phyloP scores from a whole-genome alignment of 1,284 basidiomycete genomes.

The Porogramme epimiltina region DNA sequence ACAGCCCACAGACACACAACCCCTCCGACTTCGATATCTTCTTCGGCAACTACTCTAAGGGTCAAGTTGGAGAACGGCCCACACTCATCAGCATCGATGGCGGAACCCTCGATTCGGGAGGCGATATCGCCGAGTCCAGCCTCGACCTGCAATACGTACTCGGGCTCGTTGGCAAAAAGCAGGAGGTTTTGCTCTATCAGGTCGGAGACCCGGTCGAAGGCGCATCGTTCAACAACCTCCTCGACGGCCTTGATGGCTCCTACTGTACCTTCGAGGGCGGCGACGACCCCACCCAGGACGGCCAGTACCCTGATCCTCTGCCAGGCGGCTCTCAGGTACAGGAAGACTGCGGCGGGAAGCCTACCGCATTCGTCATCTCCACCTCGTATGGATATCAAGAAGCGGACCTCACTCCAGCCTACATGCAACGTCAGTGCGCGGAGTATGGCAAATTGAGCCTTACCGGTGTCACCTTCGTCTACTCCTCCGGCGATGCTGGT shows the following conservation, averaged over 20 bases:
- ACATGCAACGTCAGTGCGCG: constrained; percentile 52
- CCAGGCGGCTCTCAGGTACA: constrained; percentile 41
- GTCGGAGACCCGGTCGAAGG: constrained; percentile 45
- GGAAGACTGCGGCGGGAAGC: constrained; percentile 52
- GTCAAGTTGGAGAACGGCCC: constrained; percentile 41
- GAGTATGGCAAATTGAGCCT: constrained; percentile 62
- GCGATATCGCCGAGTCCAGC: constrained; percentile 48
- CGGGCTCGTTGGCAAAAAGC: constrained; percentile 38
- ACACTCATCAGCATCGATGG: constrained; percentile 46
- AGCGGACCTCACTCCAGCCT: constrained; percentile 44
- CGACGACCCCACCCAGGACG: constrained; percentile 44
- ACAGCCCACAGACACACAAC: constrained; percentile 48
- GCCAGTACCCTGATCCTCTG: constrained; percentile 40
- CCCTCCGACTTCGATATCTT: constrained; percentile 49
- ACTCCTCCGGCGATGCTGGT: constrained; percentile 66
- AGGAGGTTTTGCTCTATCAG: constrained; percentile 47
- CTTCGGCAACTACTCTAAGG: constrained; percentile 40
- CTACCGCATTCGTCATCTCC: constrained; percentile 54
- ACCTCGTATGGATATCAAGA: constrained; percentile 56
- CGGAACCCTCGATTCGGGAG: constrained; percentile 21
- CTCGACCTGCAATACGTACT: constrained; percentile 46
- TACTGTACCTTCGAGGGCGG: constrained; percentile 46
- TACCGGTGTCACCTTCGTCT: constrained; percentile 61
- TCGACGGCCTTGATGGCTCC: constrained; percentile 47
- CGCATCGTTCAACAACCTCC: constrained; percentile 45